Evolutionary conservation across 345 rosid genomes (phyloP), one percentile per base, ranked within the genome.

Genomic region (Gossypium anomalum): DNA sequence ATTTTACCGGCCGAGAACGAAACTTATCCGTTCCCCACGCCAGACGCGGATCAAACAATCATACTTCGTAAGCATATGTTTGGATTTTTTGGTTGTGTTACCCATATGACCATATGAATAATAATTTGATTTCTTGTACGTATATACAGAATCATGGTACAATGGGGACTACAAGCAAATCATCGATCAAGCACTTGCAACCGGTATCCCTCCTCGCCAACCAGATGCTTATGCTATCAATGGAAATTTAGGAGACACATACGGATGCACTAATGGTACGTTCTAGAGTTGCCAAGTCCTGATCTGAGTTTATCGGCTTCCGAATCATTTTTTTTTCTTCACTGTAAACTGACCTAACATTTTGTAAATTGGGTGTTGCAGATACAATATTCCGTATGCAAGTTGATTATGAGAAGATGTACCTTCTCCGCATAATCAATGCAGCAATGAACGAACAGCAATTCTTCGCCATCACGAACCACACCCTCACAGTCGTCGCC

Each of bases 1-100:
- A 69, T 84, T 43, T 51, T 43, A 1, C 83, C 85, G 0, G 56
- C 75, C 12, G 34, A 47, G 7, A 82, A 76, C 6, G 64, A 74
- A 4, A 29, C 74, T 17, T 84, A 74, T 44, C 87, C 84, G 2
- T 84, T 65, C 12, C 78, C 76, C 2, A 10, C 66, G 1, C 86
- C 84, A 0, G 80, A 84, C 56, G 78, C 68, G 0, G 87, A 87
- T 79, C 76, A 82, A 17, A 78, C 80, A 1, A 43, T 87, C 34
- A n/a, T 79, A 4, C 67, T 84, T 3, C 82, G 87, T 84, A 75
- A 52, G 64, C 44, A 25, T 23, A 25, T 59, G 8, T 7, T 58
- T 58, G 2, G 19, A 62, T 7, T 15, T 27, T 11, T 38, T 13
- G 8, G 1, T 27, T 11, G 1, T 4, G 1, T 11, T 64, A 62